Conservation (phyloP, 1,139 yeast species). For the Yarrowia galli region DNA sequence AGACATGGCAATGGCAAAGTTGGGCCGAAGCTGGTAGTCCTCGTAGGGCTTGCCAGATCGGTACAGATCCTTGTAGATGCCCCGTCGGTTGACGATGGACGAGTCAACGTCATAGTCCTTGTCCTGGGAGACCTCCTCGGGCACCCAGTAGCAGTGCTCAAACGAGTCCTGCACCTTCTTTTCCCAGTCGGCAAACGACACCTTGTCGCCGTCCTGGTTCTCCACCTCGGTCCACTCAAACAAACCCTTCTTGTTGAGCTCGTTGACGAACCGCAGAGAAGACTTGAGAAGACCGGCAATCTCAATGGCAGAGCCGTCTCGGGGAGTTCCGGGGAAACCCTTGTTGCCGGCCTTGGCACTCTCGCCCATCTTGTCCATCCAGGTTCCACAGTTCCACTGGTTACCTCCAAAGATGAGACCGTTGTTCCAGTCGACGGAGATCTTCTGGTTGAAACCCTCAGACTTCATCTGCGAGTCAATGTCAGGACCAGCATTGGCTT, state of each 20-base stretch:
- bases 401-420: conserved; percentile 93
- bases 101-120: conserved; percentile 65
- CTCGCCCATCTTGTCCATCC: conserved; percentile 99
- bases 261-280: conserved; percentile 76
- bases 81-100: conserved; percentile 79
- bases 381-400: conserved; percentile 93
- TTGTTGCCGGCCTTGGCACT: conserved; percentile 79
- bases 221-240: conserved; percentile 57
- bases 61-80: conserved; percentile 89
- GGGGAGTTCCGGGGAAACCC: conserved; percentile 95
- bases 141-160: conserved; percentile 80
- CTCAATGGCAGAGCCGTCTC: conserved; percentile 97
- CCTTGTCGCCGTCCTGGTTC: conserved; percentile 62
- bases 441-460: conserved; percentile 87
- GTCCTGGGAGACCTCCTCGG: conserved; percentile 68
- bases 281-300: conserved; percentile 89
- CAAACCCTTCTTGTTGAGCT: conserved; percentile 60
- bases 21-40: conserved; percentile 92
- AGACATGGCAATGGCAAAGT: conserved; percentile 88
- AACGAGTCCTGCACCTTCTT: conserved; percentile 70
- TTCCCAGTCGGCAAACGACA: conserved; percentile 74
- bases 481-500: conserved; percentile 91
- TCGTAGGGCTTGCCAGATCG: conserved; percentile 84
- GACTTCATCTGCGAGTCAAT: conserved; percentile 92
- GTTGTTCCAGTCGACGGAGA: conserved; percentile 84